phyloP scores from a whole-genome alignment of 495 filamentous ascomycete species.

The Daldinia grandis region DNA sequence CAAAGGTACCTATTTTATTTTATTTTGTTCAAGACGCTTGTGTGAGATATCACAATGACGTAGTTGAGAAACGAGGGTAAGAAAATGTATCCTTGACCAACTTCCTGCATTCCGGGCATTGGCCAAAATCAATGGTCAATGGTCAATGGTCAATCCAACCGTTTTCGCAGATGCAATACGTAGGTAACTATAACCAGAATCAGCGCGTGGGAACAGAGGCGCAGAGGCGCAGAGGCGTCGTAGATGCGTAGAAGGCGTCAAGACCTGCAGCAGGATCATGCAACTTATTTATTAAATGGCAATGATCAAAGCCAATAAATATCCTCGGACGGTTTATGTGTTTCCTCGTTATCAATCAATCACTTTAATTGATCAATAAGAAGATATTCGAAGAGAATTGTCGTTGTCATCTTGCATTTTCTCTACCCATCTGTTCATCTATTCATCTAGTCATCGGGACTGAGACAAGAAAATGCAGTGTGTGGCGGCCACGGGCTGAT shows the following conservation, averaged over 20 bases:
- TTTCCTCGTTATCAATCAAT: constrained; percentile 22
- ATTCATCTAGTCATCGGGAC: neutral
- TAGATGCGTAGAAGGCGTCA: constrained; percentile 13
- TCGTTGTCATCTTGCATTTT: neutral
- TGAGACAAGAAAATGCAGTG: neutral
- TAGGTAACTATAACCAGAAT: neutral
- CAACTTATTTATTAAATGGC: constrained; percentile 35
- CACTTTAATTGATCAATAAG: constrained; percentile 20
- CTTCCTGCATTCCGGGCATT: constrained; percentile 27
- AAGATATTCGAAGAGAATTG: neutral
- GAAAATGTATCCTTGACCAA: constrained; percentile 25
- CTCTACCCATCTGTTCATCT: no score
- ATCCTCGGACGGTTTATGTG: constrained; percentile 3
- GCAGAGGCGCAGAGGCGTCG: constrained; percentile 7
- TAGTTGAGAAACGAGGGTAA: constrained; percentile 12
- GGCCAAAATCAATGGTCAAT: constrained; percentile 20
- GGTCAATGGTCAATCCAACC: neutral
- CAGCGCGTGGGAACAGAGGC: neutral
- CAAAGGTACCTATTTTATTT: constrained; percentile 12
- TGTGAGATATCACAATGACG: constrained; percentile 26
- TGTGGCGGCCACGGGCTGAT: neutral
- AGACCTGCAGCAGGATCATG: constrained; percentile 37
- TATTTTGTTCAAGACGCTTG: constrained; percentile 21
- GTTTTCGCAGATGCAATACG: constrained; percentile 25
- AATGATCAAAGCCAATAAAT: constrained; percentile 15